Conservation (phyloP, 2,329 filamentous ascomycete species). For the Dactylonectria macrodidyma region DNA sequence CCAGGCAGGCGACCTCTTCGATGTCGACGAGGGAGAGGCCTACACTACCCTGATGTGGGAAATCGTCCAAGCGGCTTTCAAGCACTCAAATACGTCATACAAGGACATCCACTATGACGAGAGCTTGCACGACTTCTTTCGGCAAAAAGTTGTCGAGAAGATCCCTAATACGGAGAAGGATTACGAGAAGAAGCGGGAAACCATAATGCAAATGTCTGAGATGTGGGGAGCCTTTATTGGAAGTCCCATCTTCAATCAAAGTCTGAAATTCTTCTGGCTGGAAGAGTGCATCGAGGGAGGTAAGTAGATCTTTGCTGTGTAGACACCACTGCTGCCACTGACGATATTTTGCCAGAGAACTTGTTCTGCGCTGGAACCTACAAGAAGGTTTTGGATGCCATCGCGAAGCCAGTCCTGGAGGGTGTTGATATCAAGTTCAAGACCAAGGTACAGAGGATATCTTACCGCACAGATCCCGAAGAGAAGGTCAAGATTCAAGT, state of each 20-base stretch:
- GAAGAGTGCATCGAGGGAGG: slow-evolving; percentile 84
- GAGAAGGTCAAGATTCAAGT: slow-evolving; percentile 62
- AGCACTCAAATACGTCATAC: slow-evolving; percentile 72
- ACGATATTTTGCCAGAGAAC: slow-evolving; percentile 62
- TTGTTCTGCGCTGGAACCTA: slow-evolving; percentile 74
- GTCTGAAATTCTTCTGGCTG: slow-evolving; percentile 83
- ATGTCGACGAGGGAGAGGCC: slow-evolving; percentile 60
- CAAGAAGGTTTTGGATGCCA: slow-evolving; percentile 68
- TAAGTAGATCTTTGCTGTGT: slow-evolving; percentile 47
- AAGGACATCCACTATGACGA: slow-evolving; percentile 61
- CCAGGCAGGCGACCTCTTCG: slow-evolving; percentile 67
- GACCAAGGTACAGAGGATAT: slow-evolving; percentile 63
- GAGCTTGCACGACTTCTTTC: slow-evolving; percentile 70
- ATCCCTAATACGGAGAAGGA: slow-evolving; percentile 61
- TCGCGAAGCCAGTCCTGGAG: slow-evolving; percentile 71
- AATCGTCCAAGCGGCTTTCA: slow-evolving; percentile 78
- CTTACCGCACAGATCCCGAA: slow-evolving; percentile 43
- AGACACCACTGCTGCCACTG: not conserved
- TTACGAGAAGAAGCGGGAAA: slow-evolving; percentile 57
- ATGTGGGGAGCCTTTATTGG: slow-evolving; percentile 82
- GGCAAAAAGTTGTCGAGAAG: slow-evolving; percentile 59
- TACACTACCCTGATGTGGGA: slow-evolving; percentile 74
- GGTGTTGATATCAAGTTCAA: slow-evolving; percentile 68
- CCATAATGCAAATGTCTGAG: slow-evolving; percentile 69
- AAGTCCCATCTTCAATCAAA: slow-evolving; percentile 74